These are phyloP conservation scores for Vitis hybrid DNA, from an alignment of 177 flowering plant species.

Conservation along the genomic window DNA sequence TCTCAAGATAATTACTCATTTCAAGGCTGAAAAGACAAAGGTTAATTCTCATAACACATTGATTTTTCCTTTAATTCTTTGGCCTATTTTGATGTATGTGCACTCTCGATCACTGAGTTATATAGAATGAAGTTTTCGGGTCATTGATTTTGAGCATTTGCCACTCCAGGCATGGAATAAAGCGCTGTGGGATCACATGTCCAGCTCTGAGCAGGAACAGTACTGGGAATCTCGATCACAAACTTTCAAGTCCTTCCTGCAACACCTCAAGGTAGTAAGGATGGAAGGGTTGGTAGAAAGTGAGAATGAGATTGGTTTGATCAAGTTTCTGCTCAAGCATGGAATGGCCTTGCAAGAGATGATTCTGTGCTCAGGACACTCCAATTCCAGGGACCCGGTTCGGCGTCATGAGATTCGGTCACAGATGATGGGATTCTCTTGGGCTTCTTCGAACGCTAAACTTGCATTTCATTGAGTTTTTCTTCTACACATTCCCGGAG, in stretches of 20 bases:
- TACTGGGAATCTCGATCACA: slow-evolving; percentile 45
- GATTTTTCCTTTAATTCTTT: too few relatives aligned
- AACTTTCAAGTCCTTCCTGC: slow-evolving; percentile 36
- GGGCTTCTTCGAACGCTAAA: slow-evolving; percentile 51
- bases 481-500: too few relatives aligned
- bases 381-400: slow-evolving; percentile 23
- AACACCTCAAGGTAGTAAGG: slow-evolving; percentile 38
- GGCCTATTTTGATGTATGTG: too few relatives aligned
- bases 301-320: slow-evolving; percentile 40
- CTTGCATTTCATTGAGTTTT: slow-evolving; percentile 22
- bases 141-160: not conserved
- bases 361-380: slow-evolving; percentile 24
- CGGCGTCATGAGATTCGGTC: slow-evolving; percentile 36
- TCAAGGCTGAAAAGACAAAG: not conserved
- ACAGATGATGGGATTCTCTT: slow-evolving; percentile 50
- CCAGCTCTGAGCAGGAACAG: slow-evolving; percentile 34
- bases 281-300: slow-evolving; percentile 44
- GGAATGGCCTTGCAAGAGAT: slow-evolving; percentile 47
- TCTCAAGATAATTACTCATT: slow-evolving; percentile 19
- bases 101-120: not conserved
- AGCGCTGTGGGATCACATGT: slow-evolving; percentile 36
- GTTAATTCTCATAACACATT: too few relatives aligned
- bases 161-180: slow-evolving; percentile 35
- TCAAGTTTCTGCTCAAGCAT: slow-evolving; percentile 51
- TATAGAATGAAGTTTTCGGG: too few relatives aligned